phyloP scores from a whole-genome alignment of 345 rosid species.

The Acer yangbiense region DNA sequence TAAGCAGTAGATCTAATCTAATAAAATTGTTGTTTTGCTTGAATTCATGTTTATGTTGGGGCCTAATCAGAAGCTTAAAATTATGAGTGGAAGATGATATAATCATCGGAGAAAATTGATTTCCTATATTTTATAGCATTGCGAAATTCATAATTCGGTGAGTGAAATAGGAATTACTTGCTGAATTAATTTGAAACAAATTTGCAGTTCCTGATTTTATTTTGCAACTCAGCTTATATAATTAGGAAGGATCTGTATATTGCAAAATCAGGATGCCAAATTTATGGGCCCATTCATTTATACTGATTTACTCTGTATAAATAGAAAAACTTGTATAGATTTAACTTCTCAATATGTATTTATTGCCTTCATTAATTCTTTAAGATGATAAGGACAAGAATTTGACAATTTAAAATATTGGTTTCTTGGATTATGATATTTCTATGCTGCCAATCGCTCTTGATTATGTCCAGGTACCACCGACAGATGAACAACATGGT shows the following conservation, averaged over 20 bases:
- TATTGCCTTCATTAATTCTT: not conserved
- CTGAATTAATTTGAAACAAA: not conserved
- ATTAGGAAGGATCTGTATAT: too few species aligned
- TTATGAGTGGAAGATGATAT: too few species aligned
- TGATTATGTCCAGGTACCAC: conserved; percentile 14
- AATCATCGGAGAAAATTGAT: too few species aligned
- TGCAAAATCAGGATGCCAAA: too few species aligned
- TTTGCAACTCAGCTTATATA: too few species aligned
- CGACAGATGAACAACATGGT: conserved; percentile 7
- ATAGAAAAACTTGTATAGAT: not conserved
- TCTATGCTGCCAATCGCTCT: not conserved
- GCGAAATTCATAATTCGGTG: not conserved
- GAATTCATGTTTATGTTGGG: not conserved
- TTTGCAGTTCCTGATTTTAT: too few species aligned
- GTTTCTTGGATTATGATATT: not conserved
- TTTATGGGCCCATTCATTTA: not conserved
- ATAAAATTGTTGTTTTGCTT: too few species aligned
- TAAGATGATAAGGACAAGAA: not conserved
- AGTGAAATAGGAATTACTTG: not conserved
- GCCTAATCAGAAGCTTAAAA: not conserved
- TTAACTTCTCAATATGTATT: not conserved
- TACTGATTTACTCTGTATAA: not conserved
- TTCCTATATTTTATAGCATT: not conserved
- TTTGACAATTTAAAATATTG: conserved; percentile 3
- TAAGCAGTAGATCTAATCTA: too few species aligned